phyloP scores from a whole-genome alignment of 495 filamentous ascomycete species.

The Jackrogersella minutella region DNA sequence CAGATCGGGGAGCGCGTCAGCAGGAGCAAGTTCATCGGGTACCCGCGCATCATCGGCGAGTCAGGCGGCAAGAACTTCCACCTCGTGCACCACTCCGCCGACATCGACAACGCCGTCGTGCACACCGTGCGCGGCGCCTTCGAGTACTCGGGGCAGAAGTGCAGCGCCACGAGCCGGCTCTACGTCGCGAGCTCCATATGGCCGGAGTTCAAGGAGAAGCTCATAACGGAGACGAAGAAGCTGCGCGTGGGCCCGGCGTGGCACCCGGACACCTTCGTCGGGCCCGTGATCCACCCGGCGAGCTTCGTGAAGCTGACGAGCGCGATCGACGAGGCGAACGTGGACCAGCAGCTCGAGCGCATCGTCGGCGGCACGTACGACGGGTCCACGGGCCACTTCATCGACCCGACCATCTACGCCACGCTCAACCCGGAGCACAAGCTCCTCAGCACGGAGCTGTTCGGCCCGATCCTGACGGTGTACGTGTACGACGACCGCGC shows the following conservation, averaged over 20 bases:
- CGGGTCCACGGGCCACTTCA: constrained; percentile 71
- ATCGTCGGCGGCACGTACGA: constrained; percentile 76
- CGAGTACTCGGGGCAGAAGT: constrained; percentile 92
- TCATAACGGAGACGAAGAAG: constrained; percentile 70
- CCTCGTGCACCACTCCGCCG: constrained; percentile 76
- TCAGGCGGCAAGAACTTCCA: constrained; percentile 95
- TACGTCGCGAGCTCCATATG: constrained; percentile 78
- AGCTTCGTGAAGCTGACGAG: constrained; percentile 75
- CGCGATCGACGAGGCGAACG: constrained; percentile 72
- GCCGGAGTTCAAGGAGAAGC: constrained; percentile 66
- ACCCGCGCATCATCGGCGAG: constrained; percentile 84
- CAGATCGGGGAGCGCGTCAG: constrained; percentile 73
- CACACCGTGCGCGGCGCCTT: constrained; percentile 88
- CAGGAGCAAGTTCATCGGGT: constrained; percentile 72
- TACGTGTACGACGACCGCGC: constrained; percentile 75
- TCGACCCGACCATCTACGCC: constrained; percentile 76
- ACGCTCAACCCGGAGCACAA: constrained; percentile 67
- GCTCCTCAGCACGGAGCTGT: constrained; percentile 76
- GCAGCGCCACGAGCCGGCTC: constrained; percentile 78
- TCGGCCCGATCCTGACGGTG: constrained; percentile 74
- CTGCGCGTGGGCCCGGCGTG: constrained; percentile 74
- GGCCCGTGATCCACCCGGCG: constrained; percentile 77
- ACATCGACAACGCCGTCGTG: constrained; percentile 76
- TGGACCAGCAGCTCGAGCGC: constrained; percentile 68
- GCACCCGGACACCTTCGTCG: constrained; percentile 74